Conservation (phyloP, 306 rosid genomes). For the Calophaca sinica region DNA sequence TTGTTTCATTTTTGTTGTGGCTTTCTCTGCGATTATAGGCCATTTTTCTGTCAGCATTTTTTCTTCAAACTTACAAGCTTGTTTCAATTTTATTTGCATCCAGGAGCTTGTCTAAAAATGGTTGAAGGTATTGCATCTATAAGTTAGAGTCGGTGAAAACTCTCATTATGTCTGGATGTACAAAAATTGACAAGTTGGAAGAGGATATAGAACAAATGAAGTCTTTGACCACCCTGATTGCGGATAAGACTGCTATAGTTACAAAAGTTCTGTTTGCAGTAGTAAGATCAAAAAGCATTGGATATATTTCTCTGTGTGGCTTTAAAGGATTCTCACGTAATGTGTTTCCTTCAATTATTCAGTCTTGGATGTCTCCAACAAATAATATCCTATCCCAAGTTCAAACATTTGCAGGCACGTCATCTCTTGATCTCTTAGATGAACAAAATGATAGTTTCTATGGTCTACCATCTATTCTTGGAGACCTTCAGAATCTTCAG, state of each 20-base stretch:
- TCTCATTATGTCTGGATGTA: neutral
- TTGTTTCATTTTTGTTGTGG: too few relatives aligned
- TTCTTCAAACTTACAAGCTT: too few relatives aligned
- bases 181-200: neutral
- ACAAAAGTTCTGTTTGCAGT: neutral
- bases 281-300: neutral
- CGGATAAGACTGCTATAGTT: neutral
- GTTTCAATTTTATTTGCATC: too few relatives aligned
- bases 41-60: too few relatives aligned
- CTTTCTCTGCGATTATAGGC: too few relatives aligned
- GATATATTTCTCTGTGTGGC: neutral
- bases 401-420: neutral
- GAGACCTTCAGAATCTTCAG: neutral
- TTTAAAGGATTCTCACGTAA: neutral
- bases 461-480: neutral
- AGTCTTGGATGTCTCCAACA: constrained; percentile 2
- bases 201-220: constrained; percentile 6
- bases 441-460: neutral
- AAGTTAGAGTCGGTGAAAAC: neutral
- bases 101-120: too few relatives aligned
- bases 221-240: constrained; percentile 10
- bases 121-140: too few relatives aligned
- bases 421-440: constrained; percentile 6
- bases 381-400: neutral
- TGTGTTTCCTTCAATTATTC: constrained; percentile 1